These are phyloP conservation scores for Gryganskiella cystojenkinii DNA, from an alignment of 192 early-diverging fungal genomes.

Conservation along the genomic window DNA sequence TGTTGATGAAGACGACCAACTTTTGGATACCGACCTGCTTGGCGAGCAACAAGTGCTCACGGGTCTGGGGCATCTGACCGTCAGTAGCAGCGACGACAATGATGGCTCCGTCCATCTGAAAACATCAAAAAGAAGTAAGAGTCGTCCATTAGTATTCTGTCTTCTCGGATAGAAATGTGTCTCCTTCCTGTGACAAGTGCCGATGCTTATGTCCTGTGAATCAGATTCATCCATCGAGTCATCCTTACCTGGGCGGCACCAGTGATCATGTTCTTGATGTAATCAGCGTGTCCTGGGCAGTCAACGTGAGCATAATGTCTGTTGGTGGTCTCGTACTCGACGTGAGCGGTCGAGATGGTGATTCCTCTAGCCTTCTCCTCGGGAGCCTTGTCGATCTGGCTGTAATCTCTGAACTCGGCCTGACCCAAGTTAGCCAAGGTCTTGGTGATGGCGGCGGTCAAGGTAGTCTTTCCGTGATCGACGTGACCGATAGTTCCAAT, in stretches of 20 bases:
- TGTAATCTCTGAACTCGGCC: slow-evolving; percentile 95
- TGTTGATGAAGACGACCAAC: slow-evolving; percentile 98
- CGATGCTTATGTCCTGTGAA: neutral
- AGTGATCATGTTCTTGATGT: slow-evolving; percentile 99
- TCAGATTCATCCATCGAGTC: neutral
- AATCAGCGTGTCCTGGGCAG: slow-evolving; percentile 99
- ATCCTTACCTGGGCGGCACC: slow-evolving; percentile 89
- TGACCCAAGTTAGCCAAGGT: slow-evolving; percentile 83
- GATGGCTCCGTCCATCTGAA: slow-evolving; percentile 95
- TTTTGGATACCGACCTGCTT: slow-evolving; percentile 94
- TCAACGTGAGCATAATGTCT: slow-evolving; percentile 98
- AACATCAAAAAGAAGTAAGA: neutral
- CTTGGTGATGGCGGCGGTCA: slow-evolving; percentile 99
- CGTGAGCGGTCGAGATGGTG: slow-evolving; percentile 96
- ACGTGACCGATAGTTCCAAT: slow-evolving; percentile 99
- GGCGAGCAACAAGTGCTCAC: slow-evolving; percentile 97
- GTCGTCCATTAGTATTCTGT: neutral
- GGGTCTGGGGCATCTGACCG: slow-evolving; percentile 98
- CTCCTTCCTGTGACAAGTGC: neutral
- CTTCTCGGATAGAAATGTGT: neutral
- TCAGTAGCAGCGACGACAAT: slow-evolving; percentile 98
- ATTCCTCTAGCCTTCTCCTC: slow-evolving; percentile 99
- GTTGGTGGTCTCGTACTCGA: slow-evolving; percentile 92
- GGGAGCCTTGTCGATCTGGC: slow-evolving; percentile 97
- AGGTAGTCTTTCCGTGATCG: slow-evolving; percentile 98